Conservation (phyloP, 805 yeast genomes). For the Peterozyma toletana region DNA sequence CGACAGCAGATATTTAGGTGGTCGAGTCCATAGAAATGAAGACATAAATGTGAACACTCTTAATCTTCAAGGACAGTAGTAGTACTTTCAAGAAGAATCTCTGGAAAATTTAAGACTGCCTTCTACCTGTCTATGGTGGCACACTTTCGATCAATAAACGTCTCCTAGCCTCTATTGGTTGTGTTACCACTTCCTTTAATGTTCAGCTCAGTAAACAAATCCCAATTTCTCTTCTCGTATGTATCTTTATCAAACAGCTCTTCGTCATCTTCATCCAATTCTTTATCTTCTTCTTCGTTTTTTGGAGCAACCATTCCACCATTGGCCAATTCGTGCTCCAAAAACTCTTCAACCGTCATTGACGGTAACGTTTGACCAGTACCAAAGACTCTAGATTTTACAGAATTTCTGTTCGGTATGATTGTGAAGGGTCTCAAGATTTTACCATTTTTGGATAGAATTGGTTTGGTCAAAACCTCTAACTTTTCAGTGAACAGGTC, state of each 20-base stretch:
- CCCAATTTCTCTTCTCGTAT: constrained; percentile 81
- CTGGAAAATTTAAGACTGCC: too few species aligned
- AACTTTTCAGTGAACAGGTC: constrained; percentile 58
- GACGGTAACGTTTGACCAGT: constrained; percentile 92
- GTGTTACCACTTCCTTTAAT: constrained; percentile 91
- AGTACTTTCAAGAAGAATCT: too few species aligned
- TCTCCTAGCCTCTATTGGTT: constrained; percentile 46
- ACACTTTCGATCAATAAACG: too few species aligned
- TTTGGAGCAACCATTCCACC: constrained; percentile 62
- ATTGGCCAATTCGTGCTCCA: constrained; percentile 77
- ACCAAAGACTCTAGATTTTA: constrained; percentile 67
- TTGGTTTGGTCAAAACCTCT: constrained; percentile 42
- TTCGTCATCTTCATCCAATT: constrained; percentile 50
- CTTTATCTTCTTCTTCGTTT: constrained; percentile 31
- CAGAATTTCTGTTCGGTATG: constrained; percentile 46
- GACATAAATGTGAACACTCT: too few species aligned
- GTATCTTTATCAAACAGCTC: constrained; percentile 57
- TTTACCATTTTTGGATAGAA: constrained; percentile 67
- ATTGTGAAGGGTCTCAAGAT: constrained; percentile 81
- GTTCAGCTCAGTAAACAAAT: constrained; percentile 81
- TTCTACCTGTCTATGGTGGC: too few species aligned
- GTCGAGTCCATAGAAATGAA: too few species aligned
- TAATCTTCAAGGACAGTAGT: too few species aligned
- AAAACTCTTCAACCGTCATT: constrained; percentile 86
- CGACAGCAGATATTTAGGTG: too few species aligned